Conservation (phyloP, 805 yeast species). For the Metschnikowia matae region DNA sequence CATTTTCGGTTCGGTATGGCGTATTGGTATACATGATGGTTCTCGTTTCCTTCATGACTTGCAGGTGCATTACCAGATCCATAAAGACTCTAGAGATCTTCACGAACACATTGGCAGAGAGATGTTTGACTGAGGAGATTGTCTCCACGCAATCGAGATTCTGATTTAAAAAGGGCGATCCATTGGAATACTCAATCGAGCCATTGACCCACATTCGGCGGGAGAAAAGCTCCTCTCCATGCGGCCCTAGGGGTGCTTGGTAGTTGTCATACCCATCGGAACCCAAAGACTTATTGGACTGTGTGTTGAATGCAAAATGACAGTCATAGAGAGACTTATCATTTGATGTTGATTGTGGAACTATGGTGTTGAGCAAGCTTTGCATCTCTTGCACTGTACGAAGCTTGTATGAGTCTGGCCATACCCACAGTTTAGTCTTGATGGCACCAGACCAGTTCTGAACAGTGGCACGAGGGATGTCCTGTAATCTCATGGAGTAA, state of each 20-base stretch:
- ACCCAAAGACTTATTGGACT: slow-evolving; percentile 46
- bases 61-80: slow-evolving; percentile 12
- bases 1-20: slow-evolving; percentile 12
- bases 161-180: slow-evolving; percentile 28
- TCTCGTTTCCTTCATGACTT: slow-evolving; percentile 48
- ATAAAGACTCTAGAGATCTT: slow-evolving; percentile 49
- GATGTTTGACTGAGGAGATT: slow-evolving; percentile 37
- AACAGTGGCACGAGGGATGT: not conserved
- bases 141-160: slow-evolving; percentile 50
- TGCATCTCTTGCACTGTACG: slow-evolving; percentile 10
- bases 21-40: slow-evolving; percentile 58
- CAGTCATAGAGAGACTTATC: slow-evolving; percentile 40
- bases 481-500: no score
- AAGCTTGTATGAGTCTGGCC: slow-evolving; percentile 13
- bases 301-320: slow-evolving; percentile 67
- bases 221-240: slow-evolving; percentile 31
- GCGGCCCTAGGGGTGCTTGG: slow-evolving; percentile 53
- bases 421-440: slow-evolving; percentile 9
- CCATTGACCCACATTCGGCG: slow-evolving; percentile 85
- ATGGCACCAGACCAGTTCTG: not conserved
- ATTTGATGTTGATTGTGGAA: not conserved
- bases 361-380: slow-evolving; percentile 8
- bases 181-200: slow-evolving; percentile 37
- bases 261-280: slow-evolving; percentile 78
- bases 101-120: slow-evolving; percentile 45